Evolutionary conservation across 2,329 filamentous ascomycete genomes (phyloP).

Genomic region (Nothomitra cinnamomea): DNA sequence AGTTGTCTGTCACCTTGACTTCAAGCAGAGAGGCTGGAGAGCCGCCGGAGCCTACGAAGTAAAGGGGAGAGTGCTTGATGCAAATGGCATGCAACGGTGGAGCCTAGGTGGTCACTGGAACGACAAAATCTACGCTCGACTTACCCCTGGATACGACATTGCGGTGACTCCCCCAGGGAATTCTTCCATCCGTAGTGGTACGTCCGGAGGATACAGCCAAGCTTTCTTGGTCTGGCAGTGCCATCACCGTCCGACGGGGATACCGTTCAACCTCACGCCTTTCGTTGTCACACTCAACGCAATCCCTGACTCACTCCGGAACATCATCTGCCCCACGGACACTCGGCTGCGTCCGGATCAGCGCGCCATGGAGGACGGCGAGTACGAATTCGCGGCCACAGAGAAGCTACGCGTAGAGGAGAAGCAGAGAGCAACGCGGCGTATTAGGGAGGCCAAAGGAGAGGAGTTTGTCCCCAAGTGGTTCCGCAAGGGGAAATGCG

Average conservation of each 20-base stretch:
- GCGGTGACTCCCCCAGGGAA: conserved; percentile 35
- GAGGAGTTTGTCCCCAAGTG: conserved; percentile 73
- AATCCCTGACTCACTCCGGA: conserved; percentile 61
- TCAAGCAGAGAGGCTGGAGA: conserved; percentile 93
- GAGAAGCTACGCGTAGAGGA: conserved; percentile 95
- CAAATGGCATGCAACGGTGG: conserved; percentile 64
- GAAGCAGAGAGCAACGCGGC: conserved; percentile 63
- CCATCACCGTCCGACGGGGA: conserved; percentile 59
- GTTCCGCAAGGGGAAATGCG: conserved; percentile 60
- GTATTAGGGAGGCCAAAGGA: conserved; percentile 56
- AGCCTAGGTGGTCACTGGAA: conserved; percentile 93
- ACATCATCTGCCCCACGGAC: conserved; percentile 77
- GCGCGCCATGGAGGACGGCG: conserved; percentile 95
- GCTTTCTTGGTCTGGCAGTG: conserved; percentile 91
- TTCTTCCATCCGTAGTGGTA: conserved; percentile 26
- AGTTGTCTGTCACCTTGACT: conserved; percentile 75
- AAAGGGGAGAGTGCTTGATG: conserved; percentile 67
- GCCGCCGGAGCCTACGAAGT: conserved; percentile 82
- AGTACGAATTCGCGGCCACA: conserved; percentile 79
- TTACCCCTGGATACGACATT: conserved; percentile 80
- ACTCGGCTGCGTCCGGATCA: conserved; percentile 88
- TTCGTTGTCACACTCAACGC: conserved; percentile 93
- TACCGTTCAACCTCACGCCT: conserved; percentile 93
- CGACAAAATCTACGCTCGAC: conserved; percentile 84
- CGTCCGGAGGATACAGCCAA: conserved; percentile 42